Evolutionary conservation across 2,329 filamentous ascomycete species (phyloP), one percentile per base, ranked within the genome.

Genomic region (Penicillium sclerotigenum): DNA sequence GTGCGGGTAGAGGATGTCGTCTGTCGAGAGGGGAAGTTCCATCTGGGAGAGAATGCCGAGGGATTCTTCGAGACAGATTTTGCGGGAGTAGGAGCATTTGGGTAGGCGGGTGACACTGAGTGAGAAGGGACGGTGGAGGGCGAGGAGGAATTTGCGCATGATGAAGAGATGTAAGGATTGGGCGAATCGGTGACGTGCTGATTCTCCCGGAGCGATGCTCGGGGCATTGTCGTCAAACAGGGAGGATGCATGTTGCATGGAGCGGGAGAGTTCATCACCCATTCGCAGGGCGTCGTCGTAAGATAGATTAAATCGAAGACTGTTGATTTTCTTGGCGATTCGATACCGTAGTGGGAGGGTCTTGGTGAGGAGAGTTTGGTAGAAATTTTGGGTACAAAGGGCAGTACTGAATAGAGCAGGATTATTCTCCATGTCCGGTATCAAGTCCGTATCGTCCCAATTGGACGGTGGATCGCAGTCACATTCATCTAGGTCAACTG

Each of bases 101-200:
- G 71, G 71, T 5, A 71, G 61, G 3, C 64, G 58, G 11, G 65
- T 60, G 13, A 73, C 68, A 53, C 68, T 72, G n/a, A 70, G 59
- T 1, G 69, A 70, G 48, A 71, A 73, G 1, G 72, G 73, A 8
- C 75, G 77, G 59, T 87, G 83, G 0, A 87, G 71, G 0, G 78
- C 75, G 14, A 86, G 75, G 2, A 85, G 62, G 62, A 83, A 85
- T 14, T 83, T 80, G 5, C 80, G 79, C 4, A 81, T 72, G 0
- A 81, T 71, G 38, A 80, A 78, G 47, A 83, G 78, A 26, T 83
- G 68, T 5, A 84, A 64, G 3, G 68, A 71, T 38, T 65, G 64
- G 5, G 69, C 64, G 22, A 73, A 73, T 18, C 63, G 59, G 40
- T 65, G 55, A 16, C 57, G 61, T n/a, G 56, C 41, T 11, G 52